Evolutionary conservation across 2,329 filamentous ascomycete species (phyloP).

Genomic region (Aspergillus tamarii): DNA sequence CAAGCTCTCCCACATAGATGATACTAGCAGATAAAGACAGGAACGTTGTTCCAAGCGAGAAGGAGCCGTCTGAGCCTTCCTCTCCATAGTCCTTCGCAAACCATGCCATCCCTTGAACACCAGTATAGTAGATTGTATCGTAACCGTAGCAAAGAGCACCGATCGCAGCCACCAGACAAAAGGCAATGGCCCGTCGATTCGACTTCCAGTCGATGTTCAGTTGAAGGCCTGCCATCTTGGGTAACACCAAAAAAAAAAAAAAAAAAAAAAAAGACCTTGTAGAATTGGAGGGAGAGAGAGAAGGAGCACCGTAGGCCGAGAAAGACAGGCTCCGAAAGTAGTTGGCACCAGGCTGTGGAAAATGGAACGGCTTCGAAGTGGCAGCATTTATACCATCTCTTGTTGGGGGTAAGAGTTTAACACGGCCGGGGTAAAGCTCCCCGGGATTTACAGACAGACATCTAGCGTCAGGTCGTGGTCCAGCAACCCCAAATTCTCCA

Average conservation of each 20-base stretch:
- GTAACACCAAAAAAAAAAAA: neutral
- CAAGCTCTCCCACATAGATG: constrained; percentile 44
- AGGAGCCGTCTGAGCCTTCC: constrained; percentile 22
- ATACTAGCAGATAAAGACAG: constrained; percentile 41
- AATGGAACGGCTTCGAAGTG: no score
- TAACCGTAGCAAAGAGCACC: constrained; percentile 34
- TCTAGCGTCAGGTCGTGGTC: no score
- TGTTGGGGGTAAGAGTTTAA: no score
- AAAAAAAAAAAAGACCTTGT: no score
- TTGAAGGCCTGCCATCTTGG: neutral
- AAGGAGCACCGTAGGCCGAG: no score
- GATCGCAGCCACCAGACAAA: constrained; percentile 30
- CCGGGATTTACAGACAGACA: no score
- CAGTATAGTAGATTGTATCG: constrained; percentile 35
- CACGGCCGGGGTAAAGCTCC: no score
- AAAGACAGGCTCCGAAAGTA: no score
- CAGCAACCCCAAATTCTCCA: no score
- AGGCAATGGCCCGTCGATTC: constrained; percentile 26
- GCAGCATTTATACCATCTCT: no score
- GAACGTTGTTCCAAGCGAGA: constrained; percentile 27
- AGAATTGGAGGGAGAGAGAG: no score
- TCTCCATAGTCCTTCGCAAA: constrained; percentile 31
- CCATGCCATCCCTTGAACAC: constrained; percentile 30
- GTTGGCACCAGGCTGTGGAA: no score
- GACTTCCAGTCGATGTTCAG: constrained; percentile 8